Evolutionary conservation across 169 alveolate species (phyloP).

Genomic region (Plasmodium malariae): DNA sequence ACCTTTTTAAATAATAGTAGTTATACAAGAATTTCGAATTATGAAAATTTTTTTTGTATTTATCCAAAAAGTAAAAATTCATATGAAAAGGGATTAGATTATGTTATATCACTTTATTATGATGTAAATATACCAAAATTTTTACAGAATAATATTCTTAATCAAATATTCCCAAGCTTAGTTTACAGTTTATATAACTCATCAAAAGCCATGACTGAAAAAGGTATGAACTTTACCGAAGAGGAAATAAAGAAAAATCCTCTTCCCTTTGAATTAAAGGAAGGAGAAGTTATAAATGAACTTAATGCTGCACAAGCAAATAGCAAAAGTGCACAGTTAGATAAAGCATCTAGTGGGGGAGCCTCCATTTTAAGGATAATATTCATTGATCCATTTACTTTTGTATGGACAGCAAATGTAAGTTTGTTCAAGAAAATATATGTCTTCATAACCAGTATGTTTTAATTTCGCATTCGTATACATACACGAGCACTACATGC

Average conservation of each 20-base stretch:
- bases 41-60: conserved; percentile 45
- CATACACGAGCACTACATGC: no score
- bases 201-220: conserved; percentile 3
- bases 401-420: conserved; percentile 22
- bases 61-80: conserved; percentile 22
- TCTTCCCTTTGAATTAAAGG: conserved; percentile 7
- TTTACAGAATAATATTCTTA: conserved; percentile 29
- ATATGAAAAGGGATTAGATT: conserved; percentile 30
- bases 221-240: neutral
- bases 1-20: neutral
- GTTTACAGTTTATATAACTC: neutral
- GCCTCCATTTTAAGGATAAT: neutral
- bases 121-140: conserved; percentile 42
- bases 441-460: conserved; percentile 6
- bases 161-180: conserved; percentile 41
- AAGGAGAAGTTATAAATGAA: neutral
- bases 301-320: neutral
- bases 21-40: conserved; percentile 33
- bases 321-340: neutral
- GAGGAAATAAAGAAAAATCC: conserved; percentile 1
- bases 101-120: conserved; percentile 34
- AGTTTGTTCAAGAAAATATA: conserved; percentile 24
- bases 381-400: conserved; percentile 4
- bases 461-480: neutral
- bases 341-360: neutral